A percentile compares a stretch with the other conserved stretches of the same genome.
phyloP scores from a whole-genome alignment of 225 moss, liverwort and hornwort species.

The Physcomitrium patens region DNA sequence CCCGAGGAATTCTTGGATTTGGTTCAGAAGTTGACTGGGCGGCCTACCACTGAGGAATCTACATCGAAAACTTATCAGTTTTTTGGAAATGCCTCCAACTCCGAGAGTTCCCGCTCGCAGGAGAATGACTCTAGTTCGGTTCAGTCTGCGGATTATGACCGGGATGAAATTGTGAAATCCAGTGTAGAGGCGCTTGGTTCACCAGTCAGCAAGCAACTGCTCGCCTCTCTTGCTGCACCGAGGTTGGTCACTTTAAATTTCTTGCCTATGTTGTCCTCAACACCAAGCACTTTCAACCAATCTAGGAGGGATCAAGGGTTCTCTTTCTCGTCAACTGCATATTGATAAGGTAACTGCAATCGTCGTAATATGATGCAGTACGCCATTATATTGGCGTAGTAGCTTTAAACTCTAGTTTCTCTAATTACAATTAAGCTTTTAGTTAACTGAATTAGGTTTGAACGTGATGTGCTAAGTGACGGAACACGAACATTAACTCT shows the following conservation, averaged over 20 bases:
- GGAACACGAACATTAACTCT: constrained; percentile 27
- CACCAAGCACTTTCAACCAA: constrained; percentile 39
- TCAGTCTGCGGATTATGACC: constrained; percentile 18
- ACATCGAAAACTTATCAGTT: constrained; percentile 29
- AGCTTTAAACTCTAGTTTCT: background rate
- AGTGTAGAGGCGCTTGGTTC: constrained; percentile 41
- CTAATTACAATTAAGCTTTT: constrained; percentile 6
- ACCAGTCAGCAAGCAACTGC: constrained; percentile 41
- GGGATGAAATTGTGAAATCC: constrained; percentile 47
- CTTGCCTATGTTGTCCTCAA: constrained; percentile 42
- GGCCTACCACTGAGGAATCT: constrained; percentile 29
- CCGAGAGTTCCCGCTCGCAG: constrained; percentile 26
- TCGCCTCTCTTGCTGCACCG: constrained; percentile 46
- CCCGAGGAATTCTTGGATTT: constrained; percentile 54
- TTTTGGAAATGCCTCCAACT: constrained; percentile 40
- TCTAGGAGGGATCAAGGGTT: constrained; percentile 48
- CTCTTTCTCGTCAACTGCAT: constrained; percentile 36
- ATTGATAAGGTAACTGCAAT: constrained; percentile 25
- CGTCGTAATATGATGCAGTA: background rate
- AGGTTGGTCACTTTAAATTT: constrained; percentile 50
- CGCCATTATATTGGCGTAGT: background rate
- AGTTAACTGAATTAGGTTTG: constrained; percentile 35
- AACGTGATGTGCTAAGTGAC: constrained; percentile 29
- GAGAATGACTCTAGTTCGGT: constrained; percentile 33
- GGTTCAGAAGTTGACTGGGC: constrained; percentile 59